Evolutionary conservation across 495 filamentous ascomycete species (phyloP).

Genomic region (Penicillium longicatenatum): DNA sequence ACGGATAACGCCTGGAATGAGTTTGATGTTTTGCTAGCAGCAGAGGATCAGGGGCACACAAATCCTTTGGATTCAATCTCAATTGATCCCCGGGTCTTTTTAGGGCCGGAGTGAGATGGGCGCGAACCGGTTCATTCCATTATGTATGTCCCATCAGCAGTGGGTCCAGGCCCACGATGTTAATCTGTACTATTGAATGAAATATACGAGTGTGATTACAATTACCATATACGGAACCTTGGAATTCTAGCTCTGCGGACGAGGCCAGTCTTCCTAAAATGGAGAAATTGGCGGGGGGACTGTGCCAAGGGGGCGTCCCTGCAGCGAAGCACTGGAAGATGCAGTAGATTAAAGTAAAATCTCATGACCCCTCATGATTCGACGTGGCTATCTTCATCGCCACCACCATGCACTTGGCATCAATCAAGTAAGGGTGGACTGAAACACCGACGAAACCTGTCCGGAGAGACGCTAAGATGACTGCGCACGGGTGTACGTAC

Average conservation of each 20-base stretch:
- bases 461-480: not conserved
- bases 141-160: not conserved
- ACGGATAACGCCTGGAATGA: conserved; percentile 36
- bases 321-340: not conserved
- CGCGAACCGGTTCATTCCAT: not conserved
- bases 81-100: conserved; percentile 23
- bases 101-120: conserved; percentile 5
- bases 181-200: not conserved
- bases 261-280: not conserved
- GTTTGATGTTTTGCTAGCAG: conserved; percentile 41
- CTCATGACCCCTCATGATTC: not conserved
- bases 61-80: conserved; percentile 9
- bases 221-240: not conserved
- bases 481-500: conserved; percentile 13
- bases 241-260: not conserved
- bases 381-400: conserved; percentile 13
- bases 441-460: conserved; percentile 18
- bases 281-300: not conserved
- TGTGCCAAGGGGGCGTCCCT: not conserved
- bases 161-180: not conserved
- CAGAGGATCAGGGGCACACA: conserved; percentile 24
- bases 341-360: conserved; percentile 1
- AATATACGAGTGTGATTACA: not conserved
- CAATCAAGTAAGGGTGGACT: conserved; percentile 6
- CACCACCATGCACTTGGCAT: conserved; percentile 16